A percentile compares a stretch with the other conserved stretches of the same genome.
Evolutionary conservation across 768 basidiomycete species (phyloP).

Genomic region (Scleroderma citrinum): DNA sequence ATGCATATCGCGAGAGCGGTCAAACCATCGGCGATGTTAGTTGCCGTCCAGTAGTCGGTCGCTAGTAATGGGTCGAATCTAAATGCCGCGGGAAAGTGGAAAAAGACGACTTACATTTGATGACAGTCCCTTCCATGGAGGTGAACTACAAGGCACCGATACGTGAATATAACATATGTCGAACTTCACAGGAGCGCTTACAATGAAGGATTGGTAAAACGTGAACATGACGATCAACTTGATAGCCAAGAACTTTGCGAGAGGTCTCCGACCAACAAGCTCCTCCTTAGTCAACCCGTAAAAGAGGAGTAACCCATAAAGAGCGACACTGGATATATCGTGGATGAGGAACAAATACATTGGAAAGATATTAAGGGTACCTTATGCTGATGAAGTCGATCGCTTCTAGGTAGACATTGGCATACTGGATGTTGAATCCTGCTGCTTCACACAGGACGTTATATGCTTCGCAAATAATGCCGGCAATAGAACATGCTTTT

Average conservation of each 20-base stretch:
- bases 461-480: slow-evolving; percentile 69
- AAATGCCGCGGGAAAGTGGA: background rate
- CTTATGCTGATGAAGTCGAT: slow-evolving; percentile 82
- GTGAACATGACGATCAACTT: slow-evolving; percentile 86
- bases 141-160: slow-evolving; percentile 43
- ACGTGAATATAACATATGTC: background rate
- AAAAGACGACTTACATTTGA: slow-evolving; percentile 42
- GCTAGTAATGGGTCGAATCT: slow-evolving; percentile 27
- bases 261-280: slow-evolving; percentile 65
- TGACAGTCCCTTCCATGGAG: slow-evolving; percentile 61
- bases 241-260: slow-evolving; percentile 83
- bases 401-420: slow-evolving; percentile 62
- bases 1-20: slow-evolving; percentile 79
- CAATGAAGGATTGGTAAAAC: slow-evolving; percentile 79
- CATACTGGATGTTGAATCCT: slow-evolving; percentile 54
- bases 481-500: slow-evolving; percentile 49
- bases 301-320: slow-evolving; percentile 82
- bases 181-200: slow-evolving; percentile 28
- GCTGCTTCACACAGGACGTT: slow-evolving; percentile 65
- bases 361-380: slow-evolving; percentile 28
- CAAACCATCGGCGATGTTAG: slow-evolving; percentile 81
- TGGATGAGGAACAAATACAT: background rate
- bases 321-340: slow-evolving; percentile 50
- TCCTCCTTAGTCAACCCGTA: slow-evolving; percentile 80
- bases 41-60: slow-evolving; percentile 77